A percentile compares a stretch with the other conserved stretches of the same genome.
phyloP scores from a whole-genome alignment of 2,329 filamentous ascomycete species.

The Cladosporium sp. region DNA sequence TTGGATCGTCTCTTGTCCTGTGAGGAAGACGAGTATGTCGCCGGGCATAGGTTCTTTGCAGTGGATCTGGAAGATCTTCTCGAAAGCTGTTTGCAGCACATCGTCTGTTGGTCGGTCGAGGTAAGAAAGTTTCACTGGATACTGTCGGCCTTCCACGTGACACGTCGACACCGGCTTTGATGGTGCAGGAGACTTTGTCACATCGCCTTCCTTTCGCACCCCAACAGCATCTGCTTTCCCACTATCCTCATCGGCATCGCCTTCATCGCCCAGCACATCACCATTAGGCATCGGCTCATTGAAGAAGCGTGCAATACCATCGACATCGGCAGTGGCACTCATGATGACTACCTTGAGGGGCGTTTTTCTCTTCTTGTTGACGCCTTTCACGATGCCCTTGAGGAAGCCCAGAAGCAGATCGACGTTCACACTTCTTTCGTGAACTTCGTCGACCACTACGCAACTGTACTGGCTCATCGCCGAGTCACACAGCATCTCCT shows the following conservation, averaged over 20 bases:
- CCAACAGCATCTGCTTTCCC: constrained; percentile 11
- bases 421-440: constrained; percentile 92
- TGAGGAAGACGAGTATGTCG: constrained; percentile 88
- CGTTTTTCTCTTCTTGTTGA: constrained; percentile 64
- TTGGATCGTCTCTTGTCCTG: constrained; percentile 91
- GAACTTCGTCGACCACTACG: constrained; percentile 92
- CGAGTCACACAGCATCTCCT: constrained; percentile 87
- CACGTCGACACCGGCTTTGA: constrained; percentile 43
- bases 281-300: constrained; percentile 35
- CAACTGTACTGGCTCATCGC: constrained; percentile 82
- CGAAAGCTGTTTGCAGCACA: constrained; percentile 77
- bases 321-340: constrained; percentile 93
- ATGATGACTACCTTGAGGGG: constrained; percentile 90
- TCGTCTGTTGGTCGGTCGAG: constrained; percentile 73
- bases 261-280: constrained; percentile 7
- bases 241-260: constrained; percentile 4
- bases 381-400: constrained; percentile 66
- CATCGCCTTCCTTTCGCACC: neutral
- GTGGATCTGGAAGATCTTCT: constrained; percentile 83
- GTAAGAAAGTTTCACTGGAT: constrained; percentile 77
- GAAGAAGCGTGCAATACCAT: constrained; percentile 76
- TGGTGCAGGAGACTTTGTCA: neutral
- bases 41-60: constrained; percentile 86
- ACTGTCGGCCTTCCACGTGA: constrained; percentile 83
- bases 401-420: constrained; percentile 88